Percentiles rank a stretch among this genome's conserved stretches.
Evolutionary conservation across 2,329 filamentous ascomycete genomes (phyloP).

Genomic region (Aspergillus hortae): DNA sequence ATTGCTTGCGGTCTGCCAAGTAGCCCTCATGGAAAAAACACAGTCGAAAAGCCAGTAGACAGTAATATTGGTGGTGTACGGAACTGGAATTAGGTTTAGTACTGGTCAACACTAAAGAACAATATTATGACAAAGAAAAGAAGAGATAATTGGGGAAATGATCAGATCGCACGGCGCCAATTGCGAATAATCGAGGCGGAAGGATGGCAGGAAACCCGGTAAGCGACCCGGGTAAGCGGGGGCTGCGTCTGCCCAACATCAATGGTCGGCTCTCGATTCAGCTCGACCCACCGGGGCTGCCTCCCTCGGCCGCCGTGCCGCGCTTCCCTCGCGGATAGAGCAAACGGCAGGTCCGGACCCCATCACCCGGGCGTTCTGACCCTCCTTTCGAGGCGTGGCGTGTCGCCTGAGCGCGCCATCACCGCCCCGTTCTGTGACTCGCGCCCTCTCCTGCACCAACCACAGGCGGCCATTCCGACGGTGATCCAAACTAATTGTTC

Average conservation of each 20-base stretch:
- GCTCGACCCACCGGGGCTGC: slow-evolving; percentile 8
- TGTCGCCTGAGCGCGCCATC: slow-evolving; percentile 30
- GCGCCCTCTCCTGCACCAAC: slow-evolving; percentile 25
- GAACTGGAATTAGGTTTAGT: no score
- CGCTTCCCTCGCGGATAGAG: slow-evolving; percentile 22
- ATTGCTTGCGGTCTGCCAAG: no score
- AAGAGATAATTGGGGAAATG: no score
- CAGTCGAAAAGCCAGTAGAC: no score
- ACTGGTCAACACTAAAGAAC: no score
- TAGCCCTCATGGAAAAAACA: no score
- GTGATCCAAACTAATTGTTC: slow-evolving; percentile 19
- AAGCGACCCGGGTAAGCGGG: slow-evolving; percentile 9
- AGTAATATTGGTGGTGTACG: no score
- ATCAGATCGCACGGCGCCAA: slow-evolving; percentile 17
- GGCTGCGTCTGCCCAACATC: background rate
- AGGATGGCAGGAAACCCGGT: slow-evolving; percentile 1
- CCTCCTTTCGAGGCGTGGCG: slow-evolving; percentile 18
- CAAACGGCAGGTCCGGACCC: slow-evolving; percentile 1
- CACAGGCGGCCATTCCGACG: slow-evolving; percentile 11
- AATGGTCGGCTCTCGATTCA: slow-evolving; percentile 3
- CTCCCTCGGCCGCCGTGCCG: slow-evolving; percentile 16
- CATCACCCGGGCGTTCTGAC: background rate
- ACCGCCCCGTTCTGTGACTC: slow-evolving; percentile 17
- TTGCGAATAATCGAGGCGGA: slow-evolving; percentile 20
- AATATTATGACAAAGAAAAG: no score